A percentile compares a stretch with the other conserved stretches of the same genome.
Evolutionary conservation across 225 moss, liverwort and hornwort genomes (phyloP).

Genomic region (Climacium dendroides): DNA sequence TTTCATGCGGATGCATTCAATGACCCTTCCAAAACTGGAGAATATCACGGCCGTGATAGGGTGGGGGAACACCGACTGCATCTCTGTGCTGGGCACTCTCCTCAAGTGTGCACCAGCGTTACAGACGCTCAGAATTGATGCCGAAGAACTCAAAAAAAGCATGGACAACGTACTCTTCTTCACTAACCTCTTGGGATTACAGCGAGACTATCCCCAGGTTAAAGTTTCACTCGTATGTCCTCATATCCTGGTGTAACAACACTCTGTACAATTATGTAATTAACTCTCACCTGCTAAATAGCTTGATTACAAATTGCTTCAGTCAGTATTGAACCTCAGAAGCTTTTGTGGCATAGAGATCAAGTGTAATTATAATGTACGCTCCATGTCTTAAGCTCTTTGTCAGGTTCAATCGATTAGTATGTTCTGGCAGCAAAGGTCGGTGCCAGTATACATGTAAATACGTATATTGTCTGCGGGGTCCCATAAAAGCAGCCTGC

Average conservation of each 20-base stretch:
- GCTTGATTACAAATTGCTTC: slow-evolving; percentile 1
- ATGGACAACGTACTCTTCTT: slow-evolving; percentile 51
- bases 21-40: slow-evolving; percentile 35
- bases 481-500: slow-evolving; percentile 25
- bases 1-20: slow-evolving; percentile 36
- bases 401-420: slow-evolving; percentile 16
- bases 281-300: slow-evolving; percentile 1
- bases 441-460: neutral
- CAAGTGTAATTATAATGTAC: slow-evolving; percentile 28
- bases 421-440: neutral
- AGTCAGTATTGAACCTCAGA: slow-evolving; percentile 13
- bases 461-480: neutral
- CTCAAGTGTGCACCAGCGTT: slow-evolving; percentile 46
- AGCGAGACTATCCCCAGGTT: slow-evolving; percentile 44
- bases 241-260: slow-evolving; percentile 23
- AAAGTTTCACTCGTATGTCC: slow-evolving; percentile 33
- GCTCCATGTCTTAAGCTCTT: slow-evolving; percentile 8
- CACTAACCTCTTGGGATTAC: slow-evolving; percentile 35
- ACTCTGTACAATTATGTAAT: slow-evolving; percentile 13
- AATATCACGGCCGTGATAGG: slow-evolving; percentile 26
- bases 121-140: slow-evolving; percentile 36
- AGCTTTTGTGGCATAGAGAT: slow-evolving; percentile 22
- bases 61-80: slow-evolving; percentile 39
- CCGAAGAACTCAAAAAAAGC: slow-evolving; percentile 37
- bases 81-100: slow-evolving; percentile 44